These are phyloP conservation scores for Fusarium illudens DNA, from an alignment of 2,329 filamentous ascomycete species.

Conservation along the genomic window DNA sequence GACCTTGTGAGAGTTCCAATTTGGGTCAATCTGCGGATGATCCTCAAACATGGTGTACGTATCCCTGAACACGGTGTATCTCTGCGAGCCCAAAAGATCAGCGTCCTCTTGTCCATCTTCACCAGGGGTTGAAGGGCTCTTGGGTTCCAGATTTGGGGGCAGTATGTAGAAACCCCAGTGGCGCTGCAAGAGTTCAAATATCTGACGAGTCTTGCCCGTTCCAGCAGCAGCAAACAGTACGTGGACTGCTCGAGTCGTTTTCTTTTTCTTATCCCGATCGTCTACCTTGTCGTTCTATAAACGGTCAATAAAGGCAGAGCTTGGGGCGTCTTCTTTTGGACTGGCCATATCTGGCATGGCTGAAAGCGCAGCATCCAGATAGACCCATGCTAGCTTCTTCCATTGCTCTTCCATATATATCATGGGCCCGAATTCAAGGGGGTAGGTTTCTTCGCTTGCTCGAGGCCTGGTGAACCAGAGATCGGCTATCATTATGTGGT, in stretches of 20 bases:
- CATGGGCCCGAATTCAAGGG: not conserved
- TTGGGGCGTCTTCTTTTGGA: not conserved
- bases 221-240: not conserved
- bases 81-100: not conserved
- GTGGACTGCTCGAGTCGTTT: not conserved
- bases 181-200: not conserved
- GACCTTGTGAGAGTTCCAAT: not conserved
- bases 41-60: not conserved
- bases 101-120: not conserved
- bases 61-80: not conserved
- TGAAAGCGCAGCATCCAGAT: not conserved
- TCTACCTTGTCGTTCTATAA: not conserved
- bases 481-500: not conserved
- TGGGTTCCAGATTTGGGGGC: not conserved
- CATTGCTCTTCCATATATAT: constrained; percentile 1
- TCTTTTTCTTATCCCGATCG: not conserved
- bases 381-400: not conserved
- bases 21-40: not conserved
- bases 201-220: not conserved
- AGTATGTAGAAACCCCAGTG: not conserved
- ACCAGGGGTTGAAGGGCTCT: not conserved
- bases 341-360: not conserved
- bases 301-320: not conserved
- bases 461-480: not conserved
- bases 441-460: not conserved